A percentile compares a stretch with the other conserved stretches of the same genome.
phyloP scores from a whole-genome alignment of 371 early-diverging fungal species.

The Mucor lusitanicus region DNA sequence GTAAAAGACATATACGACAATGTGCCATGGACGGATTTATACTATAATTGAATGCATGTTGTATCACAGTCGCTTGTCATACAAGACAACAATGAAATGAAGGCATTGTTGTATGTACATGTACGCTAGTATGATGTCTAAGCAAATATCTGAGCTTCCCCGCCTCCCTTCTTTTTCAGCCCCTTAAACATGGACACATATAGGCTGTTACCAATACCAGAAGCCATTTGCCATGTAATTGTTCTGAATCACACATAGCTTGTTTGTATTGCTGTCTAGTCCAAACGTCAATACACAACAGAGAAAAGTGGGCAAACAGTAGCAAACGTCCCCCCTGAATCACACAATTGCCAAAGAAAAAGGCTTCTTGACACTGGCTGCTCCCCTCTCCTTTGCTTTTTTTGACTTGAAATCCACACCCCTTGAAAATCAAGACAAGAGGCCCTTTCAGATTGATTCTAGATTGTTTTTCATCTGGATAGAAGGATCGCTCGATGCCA shows the following conservation, averaged over 20 bases:
- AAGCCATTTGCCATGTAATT: not conserved
- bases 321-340: not conserved
- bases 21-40: not conserved
- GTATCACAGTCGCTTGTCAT: not conserved
- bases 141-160: not conserved
- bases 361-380: not conserved
- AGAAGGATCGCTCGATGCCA: not conserved
- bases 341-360: not conserved
- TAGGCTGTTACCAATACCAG: not conserved
- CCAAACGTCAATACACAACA: not conserved
- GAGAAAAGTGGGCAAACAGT: not conserved
- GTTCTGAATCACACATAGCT: not conserved
- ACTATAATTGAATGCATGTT: not conserved
- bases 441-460: not conserved
- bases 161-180: not conserved
- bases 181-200: not conserved
- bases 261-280: conserved; percentile 2
- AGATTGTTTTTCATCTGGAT: not conserved
- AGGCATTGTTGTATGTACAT: not conserved
- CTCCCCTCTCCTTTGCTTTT: not conserved
- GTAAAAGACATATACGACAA: not conserved
- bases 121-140: not conserved
- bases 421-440: not conserved
- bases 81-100: conserved; percentile 2
- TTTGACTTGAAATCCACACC: not conserved